phyloP scores from a whole-genome alignment of 345 rosid genomes.

The Eucalyptus camaldulensis region DNA sequence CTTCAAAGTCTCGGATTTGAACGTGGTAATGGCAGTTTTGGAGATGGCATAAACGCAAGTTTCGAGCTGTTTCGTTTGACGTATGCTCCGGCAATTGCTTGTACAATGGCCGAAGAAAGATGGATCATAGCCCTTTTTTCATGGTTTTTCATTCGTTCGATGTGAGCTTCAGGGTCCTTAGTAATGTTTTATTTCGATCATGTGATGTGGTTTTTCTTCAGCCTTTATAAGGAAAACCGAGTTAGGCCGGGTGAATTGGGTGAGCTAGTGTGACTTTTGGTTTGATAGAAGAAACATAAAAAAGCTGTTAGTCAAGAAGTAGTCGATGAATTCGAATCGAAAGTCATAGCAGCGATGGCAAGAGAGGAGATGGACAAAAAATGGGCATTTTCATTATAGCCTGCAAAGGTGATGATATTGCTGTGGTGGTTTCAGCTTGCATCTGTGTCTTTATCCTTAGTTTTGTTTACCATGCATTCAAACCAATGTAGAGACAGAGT shows the following conservation, averaged over 20 bases:
- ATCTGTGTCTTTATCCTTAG: not conserved
- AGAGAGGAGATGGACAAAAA: not conserved
- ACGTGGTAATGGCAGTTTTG: not conserved
- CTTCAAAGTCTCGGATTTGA: not conserved
- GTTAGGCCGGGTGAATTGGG: not conserved
- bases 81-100: not conserved
- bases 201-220: not conserved
- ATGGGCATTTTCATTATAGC: not conserved
- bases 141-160: not conserved
- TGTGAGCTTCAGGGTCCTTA: not conserved
- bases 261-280: not conserved
- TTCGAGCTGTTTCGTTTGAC: not conserved
- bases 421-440: not conserved
- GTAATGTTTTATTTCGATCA: not conserved
- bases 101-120: not conserved
- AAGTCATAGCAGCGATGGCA: not conserved
- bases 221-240: not conserved
- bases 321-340: not conserved
- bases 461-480: not conserved
- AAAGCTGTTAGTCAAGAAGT: not conserved
- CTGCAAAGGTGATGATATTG: fast-evolving
- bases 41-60: not conserved
- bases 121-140: not conserved
- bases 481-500: not conserved
- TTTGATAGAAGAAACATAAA: not conserved